These are phyloP conservation scores for Xerocomellus intermedius DNA, from an alignment of 768 basidiomycete species.

Conservation along the genomic window DNA sequence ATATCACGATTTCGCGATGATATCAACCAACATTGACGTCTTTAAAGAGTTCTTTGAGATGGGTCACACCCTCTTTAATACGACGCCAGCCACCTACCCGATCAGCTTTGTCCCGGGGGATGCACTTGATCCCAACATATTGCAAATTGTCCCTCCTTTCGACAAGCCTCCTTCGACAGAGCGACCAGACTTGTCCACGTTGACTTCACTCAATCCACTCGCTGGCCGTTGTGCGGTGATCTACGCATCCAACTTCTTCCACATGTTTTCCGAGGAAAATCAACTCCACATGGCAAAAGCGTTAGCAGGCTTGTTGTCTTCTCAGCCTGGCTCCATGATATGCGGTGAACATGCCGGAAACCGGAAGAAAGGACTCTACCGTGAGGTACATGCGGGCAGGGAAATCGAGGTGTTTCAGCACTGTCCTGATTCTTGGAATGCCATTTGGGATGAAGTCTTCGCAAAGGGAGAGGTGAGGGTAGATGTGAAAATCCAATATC, in stretches of 20 bases:
- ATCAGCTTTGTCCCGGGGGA: slow-evolving; percentile 54
- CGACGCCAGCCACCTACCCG: slow-evolving; percentile 51
- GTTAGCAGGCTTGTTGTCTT: slow-evolving; percentile 30
- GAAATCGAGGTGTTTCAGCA: slow-evolving; percentile 29
- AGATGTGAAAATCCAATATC: not conserved
- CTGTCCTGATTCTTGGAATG: slow-evolving; percentile 34
- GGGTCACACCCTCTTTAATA: slow-evolving; percentile 61
- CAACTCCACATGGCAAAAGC: slow-evolving; percentile 29
- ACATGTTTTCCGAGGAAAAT: slow-evolving; percentile 31
- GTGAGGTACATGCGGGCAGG: not conserved
- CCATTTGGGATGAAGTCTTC: slow-evolving; percentile 40
- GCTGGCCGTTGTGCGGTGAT: slow-evolving; percentile 50
- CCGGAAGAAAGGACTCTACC: not conserved
- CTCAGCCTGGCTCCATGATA: slow-evolving; percentile 31
- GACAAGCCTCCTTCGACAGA: slow-evolving; percentile 22
- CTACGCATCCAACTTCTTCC: slow-evolving; percentile 49
- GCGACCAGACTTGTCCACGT: slow-evolving; percentile 28
- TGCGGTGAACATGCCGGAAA: slow-evolving; percentile 28
- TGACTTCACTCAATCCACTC: slow-evolving; percentile 48
- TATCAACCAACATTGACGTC: not conserved
- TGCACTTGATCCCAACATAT: slow-evolving; percentile 44
- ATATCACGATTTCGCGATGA: not conserved
- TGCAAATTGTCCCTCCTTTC: slow-evolving; percentile 36
- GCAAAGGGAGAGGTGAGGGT: slow-evolving; percentile 12
- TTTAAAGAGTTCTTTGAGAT: slow-evolving; percentile 52